These are phyloP conservation scores for Lactuca sativa DNA, from an alignment of 129 eudicot genomes.

Conservation along the genomic window DNA sequence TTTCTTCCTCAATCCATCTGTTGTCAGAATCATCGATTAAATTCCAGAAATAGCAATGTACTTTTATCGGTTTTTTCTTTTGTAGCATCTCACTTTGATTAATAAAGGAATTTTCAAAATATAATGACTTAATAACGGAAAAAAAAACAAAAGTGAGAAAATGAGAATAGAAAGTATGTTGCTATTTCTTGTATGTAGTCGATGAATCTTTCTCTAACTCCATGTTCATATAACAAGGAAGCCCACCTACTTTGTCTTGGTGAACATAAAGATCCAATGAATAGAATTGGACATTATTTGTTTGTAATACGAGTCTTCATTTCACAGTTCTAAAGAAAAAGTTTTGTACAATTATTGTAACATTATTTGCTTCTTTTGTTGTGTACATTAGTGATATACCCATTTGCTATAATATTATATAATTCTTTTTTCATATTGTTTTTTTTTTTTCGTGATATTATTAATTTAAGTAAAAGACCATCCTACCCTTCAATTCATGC, in stretches of 20 bases:
- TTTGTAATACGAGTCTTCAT: slow-evolving; percentile 24
- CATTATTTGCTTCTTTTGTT: slow-evolving; percentile 25
- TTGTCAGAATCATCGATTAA: slow-evolving; percentile 1
- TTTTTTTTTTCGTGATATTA: background rate
- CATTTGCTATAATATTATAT: slow-evolving; percentile 2
- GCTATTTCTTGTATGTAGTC: background rate
- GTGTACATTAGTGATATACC: slow-evolving; percentile 30
- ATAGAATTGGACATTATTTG: slow-evolving; percentile 31
- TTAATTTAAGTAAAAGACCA: slow-evolving; percentile 7
- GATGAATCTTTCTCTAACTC: slow-evolving; percentile 21
- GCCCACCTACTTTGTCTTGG: slow-evolving; percentile 22
- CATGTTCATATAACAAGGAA: slow-evolving; percentile 35
- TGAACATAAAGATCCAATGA: background rate
- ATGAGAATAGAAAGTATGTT: no score
- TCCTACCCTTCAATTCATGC: background rate
- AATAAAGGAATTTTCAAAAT: no score
- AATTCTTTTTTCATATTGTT: slow-evolving; percentile 1
- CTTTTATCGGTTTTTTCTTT: background rate
- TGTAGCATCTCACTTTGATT: background rate
- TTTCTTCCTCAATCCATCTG: slow-evolving; percentile 31
- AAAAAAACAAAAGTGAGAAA: no score
- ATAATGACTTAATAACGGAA: no score
- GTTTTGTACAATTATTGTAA: slow-evolving; percentile 22
- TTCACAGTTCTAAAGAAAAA: slow-evolving; percentile 33
- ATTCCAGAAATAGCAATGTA: background rate